These are phyloP conservation scores for Paramecium primaurelia DNA, from an alignment of 73 alveolate species.

Conservation along the genomic window DNA sequence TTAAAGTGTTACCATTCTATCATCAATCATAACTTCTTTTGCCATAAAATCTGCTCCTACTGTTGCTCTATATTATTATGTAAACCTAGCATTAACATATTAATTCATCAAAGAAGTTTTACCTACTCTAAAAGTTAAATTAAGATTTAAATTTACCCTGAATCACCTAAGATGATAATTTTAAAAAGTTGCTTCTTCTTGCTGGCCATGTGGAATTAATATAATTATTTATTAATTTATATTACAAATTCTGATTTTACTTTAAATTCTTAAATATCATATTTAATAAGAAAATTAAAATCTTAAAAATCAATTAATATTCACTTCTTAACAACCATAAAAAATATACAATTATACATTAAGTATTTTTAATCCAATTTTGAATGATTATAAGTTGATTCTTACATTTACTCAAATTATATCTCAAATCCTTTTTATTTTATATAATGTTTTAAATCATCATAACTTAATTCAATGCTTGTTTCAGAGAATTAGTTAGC, in stretches of 20 bases:
- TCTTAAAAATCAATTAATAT: background rate
- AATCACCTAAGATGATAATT: slow-evolving; percentile 95
- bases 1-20: slow-evolving; percentile 87
- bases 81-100: slow-evolving; percentile 84
- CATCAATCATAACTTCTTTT: slow-evolving; percentile 89
- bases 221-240: background rate
- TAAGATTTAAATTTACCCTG: slow-evolving; percentile 65
- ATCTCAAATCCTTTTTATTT: slow-evolving; percentile 73
- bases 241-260: background rate
- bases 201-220: slow-evolving; percentile 71
- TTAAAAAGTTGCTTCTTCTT: slow-evolving; percentile 92
- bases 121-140: slow-evolving; percentile 77
- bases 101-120: slow-evolving; percentile 91
- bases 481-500: slow-evolving; percentile 79
- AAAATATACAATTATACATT: slow-evolving; percentile 26
- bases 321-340: background rate
- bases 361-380: background rate
- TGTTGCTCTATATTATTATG: slow-evolving; percentile 91
- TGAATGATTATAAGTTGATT: slow-evolving; percentile 59
- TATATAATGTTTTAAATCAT: slow-evolving; percentile 42
- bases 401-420: slow-evolving; percentile 43
- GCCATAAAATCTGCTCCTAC: slow-evolving; percentile 98
- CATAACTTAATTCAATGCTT: slow-evolving; percentile 86
- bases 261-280: background rate
- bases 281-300: background rate